phyloP scores from a whole-genome alignment of 2,329 filamentous ascomycete genomes.

The Calycina marina region DNA sequence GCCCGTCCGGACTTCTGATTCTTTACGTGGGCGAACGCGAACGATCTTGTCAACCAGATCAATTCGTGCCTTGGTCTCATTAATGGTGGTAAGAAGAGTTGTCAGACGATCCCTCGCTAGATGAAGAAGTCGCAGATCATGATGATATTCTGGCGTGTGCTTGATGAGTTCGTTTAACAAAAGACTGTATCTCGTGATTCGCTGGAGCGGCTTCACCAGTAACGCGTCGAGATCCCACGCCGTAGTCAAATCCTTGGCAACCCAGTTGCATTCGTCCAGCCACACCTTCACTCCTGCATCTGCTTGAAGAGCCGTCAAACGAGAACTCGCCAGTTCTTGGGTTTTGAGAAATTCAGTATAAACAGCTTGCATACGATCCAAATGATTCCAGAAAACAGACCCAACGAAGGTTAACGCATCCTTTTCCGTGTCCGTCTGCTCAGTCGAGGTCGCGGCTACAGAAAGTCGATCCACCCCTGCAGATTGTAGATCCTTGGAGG shows the following conservation, averaged over 20 bases:
- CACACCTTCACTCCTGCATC: conserved; percentile 60
- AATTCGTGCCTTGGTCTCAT: conserved; percentile 89
- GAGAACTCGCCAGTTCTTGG: conserved; percentile 46
- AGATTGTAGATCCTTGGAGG: conserved; percentile 7
- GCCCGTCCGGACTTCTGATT: conserved; percentile 73
- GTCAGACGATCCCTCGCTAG: conserved; percentile 39
- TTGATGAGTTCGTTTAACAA: conserved; percentile 68
- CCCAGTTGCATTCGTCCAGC: conserved; percentile 85
- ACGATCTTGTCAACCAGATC: conserved; percentile 87
- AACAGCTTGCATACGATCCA: conserved; percentile 43
- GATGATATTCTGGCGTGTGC: conserved; percentile 68
- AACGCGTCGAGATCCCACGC: conserved; percentile 93
- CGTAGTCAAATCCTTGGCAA: conserved; percentile 79
- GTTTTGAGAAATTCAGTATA: conserved; percentile 50
- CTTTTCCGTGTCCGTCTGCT: conserved; percentile 19
- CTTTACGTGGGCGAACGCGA: conserved; percentile 65
- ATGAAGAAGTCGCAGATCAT: conserved; percentile 55
- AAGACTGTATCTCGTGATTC: conserved; percentile 85
- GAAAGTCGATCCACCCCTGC: conserved; percentile 13
- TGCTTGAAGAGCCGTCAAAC: conserved; percentile 46
- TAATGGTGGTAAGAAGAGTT: conserved; percentile 69
- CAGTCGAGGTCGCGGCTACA: conserved; percentile 13
- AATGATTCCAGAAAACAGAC: conserved; percentile 27
- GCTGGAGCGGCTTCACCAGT: conserved; percentile 93
- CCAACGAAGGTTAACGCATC: conserved; percentile 21